Evolutionary conservation across 2,329 filamentous ascomycete genomes (phyloP), one percentile per base, ranked within the genome.

Genomic region (Pseudopithomyces chartarum): DNA sequence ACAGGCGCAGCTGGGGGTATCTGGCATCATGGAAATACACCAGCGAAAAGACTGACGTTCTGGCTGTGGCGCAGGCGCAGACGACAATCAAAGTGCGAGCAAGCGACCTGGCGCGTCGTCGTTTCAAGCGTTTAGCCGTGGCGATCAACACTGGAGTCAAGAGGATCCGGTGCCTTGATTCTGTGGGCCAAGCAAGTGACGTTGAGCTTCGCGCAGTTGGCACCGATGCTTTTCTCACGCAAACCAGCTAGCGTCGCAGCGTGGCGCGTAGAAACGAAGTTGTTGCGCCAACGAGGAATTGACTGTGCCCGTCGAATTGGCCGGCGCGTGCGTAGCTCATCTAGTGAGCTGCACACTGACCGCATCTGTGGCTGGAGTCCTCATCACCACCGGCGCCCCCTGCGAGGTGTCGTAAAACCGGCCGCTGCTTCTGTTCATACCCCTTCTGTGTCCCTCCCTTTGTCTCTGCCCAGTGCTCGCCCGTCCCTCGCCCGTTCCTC

Each of bases 61-160:
- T 4, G 2, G 47, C 20, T 50, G 47, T 50, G 47, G 47, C 47
- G 47, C 47, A 50, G 34, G 32, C 3, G 40, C 40, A 17, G 7
- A 12, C 11, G 13, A n/a, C 1, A 12, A 8, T 34, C 2, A 6
- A n/a, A n/a, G 33, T 11, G 17, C 23, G 13, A 33, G 11, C 34
- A 6, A n/a, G 22, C 8, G 34, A 23, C n/a, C 46, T 20, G 15
- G 36, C 17, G 39, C 46, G 55, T 57, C 42, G 55, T 57, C 51
- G 55, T 54, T 50, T 45, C 51, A 57, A 57, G 55, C 55, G 51
- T 54, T 57, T 51, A 47, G 55, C 46, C 39, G 51, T 23, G 50
- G 55, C 50, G 55, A 53, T 51, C 55, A 56, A 49, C 40, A 3
- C 19, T 40, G 36, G 38, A 33, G 8, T 19, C 22, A 47, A 40